Evolutionary conservation across 371 early-diverging fungal genomes (phyloP), one percentile per base, ranked within the genome.

Genomic region (Rhizopus stolonifer): DNA sequence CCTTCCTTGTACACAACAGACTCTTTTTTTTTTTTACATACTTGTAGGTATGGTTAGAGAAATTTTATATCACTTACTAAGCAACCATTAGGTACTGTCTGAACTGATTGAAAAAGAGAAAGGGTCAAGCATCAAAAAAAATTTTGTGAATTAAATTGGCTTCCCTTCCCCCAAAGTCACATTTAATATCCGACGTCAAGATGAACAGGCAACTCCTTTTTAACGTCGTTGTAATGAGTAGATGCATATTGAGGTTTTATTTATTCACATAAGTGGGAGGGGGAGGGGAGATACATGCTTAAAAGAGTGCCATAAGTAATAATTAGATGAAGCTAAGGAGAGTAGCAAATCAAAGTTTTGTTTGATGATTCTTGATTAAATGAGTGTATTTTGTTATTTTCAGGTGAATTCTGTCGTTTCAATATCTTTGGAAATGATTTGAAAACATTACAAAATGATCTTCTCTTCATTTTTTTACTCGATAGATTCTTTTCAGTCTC

Each of bases 1-100:
- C 44, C 5, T 4, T 44, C 23, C 7, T 21, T 8, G 21, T n/a
- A n/a, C n/a, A n/a, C n/a, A n/a, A n/a, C n/a, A n/a, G n/a, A n/a
- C n/a, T 29, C 10, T 29, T 29, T 29, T 29, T 29, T 29, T 29
- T 29, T 29, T 29, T 10, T 29, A 7, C 31, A 29, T 10, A 29
- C 31, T 29, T 29, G 31, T 10, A 7, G 31, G 31, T 29, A 10
- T 7, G 7, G 10, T 29, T 29, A 29, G 31, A 29, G 7, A 29
- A 7, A 19, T 10, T 18, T 3, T 19, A 21, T 11, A 26, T 23
- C 34, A 66, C 67, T 61, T 66, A 66, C 67, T 61, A 66, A 58
- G 67, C 65, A 56, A 60, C 65, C 67, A 66, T 66, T 54, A 55
- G 57, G 50, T 62, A 66, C 67, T 62, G 58, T 60, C 56, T 60